Evolutionary conservation across 75 land plant genomes (phyloP).

Genomic region (Pinus taeda): DNA sequence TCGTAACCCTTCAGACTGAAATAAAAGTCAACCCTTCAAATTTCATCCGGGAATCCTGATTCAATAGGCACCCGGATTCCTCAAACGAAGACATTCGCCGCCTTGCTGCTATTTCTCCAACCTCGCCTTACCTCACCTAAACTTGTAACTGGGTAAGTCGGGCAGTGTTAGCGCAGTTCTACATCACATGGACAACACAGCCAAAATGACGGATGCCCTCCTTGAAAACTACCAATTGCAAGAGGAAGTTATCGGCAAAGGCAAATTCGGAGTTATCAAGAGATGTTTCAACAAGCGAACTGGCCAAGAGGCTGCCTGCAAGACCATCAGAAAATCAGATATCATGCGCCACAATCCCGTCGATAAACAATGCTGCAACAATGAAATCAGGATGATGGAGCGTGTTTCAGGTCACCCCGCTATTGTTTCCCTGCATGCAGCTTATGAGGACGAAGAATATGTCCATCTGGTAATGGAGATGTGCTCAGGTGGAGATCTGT

Average conservation of each 20-base stretch:
- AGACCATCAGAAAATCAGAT: background rate
- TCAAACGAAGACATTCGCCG: too few species aligned
- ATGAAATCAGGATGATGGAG: constrained; percentile 33
- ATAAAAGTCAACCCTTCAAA: too few species aligned
- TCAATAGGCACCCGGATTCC: too few species aligned
- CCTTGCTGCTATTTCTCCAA: too few species aligned
- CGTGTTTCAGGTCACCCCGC: constrained; percentile 13
- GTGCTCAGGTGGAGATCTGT: constrained; percentile 20
- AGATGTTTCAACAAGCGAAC: constrained; percentile 7
- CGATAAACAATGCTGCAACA: constrained; percentile 32
- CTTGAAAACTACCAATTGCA: background rate
- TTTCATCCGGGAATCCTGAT: too few species aligned
- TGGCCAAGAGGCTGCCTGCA: constrained; percentile 26
- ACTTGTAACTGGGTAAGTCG: too few species aligned
- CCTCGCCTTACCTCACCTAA: too few species aligned
- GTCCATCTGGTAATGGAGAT: too few species aligned
- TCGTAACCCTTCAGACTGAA: too few species aligned
- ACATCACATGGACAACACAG: too few species aligned
- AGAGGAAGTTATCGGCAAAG: constrained; percentile 42
- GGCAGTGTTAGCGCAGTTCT: too few species aligned
- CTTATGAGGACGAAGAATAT: constrained; percentile 23
- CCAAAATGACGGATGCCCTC: too few species aligned
- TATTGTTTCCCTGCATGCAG: constrained; percentile 26
- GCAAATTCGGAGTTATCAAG: constrained; percentile 40
- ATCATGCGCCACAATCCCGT: constrained; percentile 15